Base-by-base conservation (phyloP, 176 grass and related monocot genomes). In the Panicum miliaceum region DNA sequence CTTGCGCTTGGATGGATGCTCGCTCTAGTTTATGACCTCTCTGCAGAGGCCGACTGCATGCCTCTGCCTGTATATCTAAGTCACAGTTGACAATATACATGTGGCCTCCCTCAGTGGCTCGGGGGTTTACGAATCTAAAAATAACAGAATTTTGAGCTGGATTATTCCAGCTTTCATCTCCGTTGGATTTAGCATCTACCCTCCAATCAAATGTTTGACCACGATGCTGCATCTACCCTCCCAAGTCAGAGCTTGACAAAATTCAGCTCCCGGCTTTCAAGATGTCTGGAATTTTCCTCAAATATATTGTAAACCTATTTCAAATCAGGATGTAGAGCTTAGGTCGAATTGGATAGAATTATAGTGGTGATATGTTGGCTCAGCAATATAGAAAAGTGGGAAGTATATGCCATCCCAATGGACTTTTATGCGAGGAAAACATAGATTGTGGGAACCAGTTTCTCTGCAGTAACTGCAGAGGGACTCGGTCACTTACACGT, bases 21-120 rank as follows among this genome's bases (percentile, higher is more conserved):
- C 3, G 56, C 22, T 77, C n/a, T 63, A 60, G 37, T 78, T 78
- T 62, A 78, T 61, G 75, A 78, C 75, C 57, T 61, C 53, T 57
- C 38, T 12, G 5, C 26, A 43, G 8, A 72, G 42, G 6, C 27
- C 12, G 42, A 12, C 46, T 25, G 25, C 69, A 25, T 45, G 42
- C 0, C 42, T 32, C 29, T 32, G 66, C 7, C 66, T 45, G 19
- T 22, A 45, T 45, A 43, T 13, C 41, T 43, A 42, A 69, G n/a
- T 68, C 37, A n/a, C 22, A 68, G 65, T 67, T 67, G 64, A 67
- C 35, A 22, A 4, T 69, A 13, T 41, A 20, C 37, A 40, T 20
- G 8, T 68, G 29, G 29, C 20, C 37, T 23, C 43, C 22, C 68
- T 14, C 40, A 4, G n/a, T 26, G 5, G 2, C 20, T 43, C 22